phyloP scores from a whole-genome alignment of 2,329 filamentous ascomycete species.

The Mariannaea sp. region DNA sequence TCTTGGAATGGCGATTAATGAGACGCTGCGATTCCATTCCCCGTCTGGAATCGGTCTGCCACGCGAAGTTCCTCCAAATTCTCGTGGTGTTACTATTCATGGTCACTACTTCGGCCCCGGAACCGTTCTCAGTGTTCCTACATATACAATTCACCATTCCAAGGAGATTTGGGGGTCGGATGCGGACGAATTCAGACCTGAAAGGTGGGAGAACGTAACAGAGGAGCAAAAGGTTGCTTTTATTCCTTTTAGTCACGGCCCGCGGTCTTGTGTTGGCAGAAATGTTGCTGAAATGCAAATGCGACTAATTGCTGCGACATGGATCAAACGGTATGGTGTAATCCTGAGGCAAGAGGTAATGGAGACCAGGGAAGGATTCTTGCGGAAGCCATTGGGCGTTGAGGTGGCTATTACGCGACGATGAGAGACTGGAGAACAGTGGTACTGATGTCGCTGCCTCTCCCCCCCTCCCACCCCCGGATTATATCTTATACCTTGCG shows the following conservation, averaged over 20 bases:
- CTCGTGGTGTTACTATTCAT: conserved; percentile 66
- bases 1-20: conserved; percentile 75
- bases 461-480: no score
- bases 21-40: conserved; percentile 83
- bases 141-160: conserved; percentile 82
- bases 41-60: conserved; percentile 87
- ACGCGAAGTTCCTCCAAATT: conserved; percentile 68
- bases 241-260: conserved; percentile 75
- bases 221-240: conserved; percentile 73
- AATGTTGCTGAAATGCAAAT: conserved; percentile 91
- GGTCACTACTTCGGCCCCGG: conserved; percentile 74
- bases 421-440: not conserved
- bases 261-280: conserved; percentile 72
- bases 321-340: conserved; percentile 58
- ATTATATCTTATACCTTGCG: no score
- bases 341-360: conserved; percentile 61
- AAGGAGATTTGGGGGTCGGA: conserved; percentile 74
- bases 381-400: conserved; percentile 76
- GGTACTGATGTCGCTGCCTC: no score
- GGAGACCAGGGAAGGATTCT: conserved; percentile 79
- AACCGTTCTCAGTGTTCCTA: conserved; percentile 79
- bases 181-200: conserved; percentile 74
- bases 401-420: conserved; percentile 42
- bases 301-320: conserved; percentile 75
- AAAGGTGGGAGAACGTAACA: conserved; percentile 70